Evolutionary conservation across 345 rosid species (phyloP).

Genomic region (Erodium maritimum): DNA sequence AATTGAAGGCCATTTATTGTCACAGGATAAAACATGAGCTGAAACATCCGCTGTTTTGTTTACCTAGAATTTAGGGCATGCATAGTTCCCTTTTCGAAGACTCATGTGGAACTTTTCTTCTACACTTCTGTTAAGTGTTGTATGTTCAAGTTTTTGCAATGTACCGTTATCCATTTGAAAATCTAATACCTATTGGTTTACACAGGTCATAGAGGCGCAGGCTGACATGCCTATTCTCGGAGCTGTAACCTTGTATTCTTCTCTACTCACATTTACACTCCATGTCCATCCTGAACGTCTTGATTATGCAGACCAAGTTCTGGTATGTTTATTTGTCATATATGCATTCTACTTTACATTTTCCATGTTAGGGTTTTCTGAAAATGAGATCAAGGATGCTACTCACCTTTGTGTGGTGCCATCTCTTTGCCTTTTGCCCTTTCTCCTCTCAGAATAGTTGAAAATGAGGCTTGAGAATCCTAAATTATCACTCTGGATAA

Average conservation of each 20-base stretch:
- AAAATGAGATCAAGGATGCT: not conserved
- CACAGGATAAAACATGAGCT: not conserved
- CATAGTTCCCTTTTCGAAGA: not conserved
- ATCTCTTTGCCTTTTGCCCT: not conserved
- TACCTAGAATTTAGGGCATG: not conserved
- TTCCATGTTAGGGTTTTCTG: not conserved
- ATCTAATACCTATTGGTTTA: slow-evolving; percentile 9
- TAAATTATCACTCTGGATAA: too few species aligned
- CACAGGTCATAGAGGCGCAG: slow-evolving; percentile 95
- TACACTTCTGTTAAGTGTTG: not conserved
- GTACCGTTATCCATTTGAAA: too few species aligned
- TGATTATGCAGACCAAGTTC: slow-evolving; percentile 97
- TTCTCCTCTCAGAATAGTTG: not conserved
- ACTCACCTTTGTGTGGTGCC: not conserved
- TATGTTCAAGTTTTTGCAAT: not conserved
- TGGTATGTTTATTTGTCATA: slow-evolving; percentile 41
- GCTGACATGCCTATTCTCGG: slow-evolving; percentile 84
- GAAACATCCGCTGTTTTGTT: too few species aligned
- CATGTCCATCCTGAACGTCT: slow-evolving; percentile 99
- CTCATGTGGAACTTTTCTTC: not conserved
- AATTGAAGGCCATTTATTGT: not conserved
- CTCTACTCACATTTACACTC: slow-evolving; percentile 93
- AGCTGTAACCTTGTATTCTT: slow-evolving; percentile 88
- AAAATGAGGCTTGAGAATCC: not conserved
- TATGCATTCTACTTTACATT: slow-evolving; percentile 1